Percentiles rank a stretch among this genome's conserved stretches.
These are phyloP conservation scores for Amauroascus verrucosus DNA, from an alignment of 2,329 filamentous ascomycete species.

Conservation along the genomic window DNA sequence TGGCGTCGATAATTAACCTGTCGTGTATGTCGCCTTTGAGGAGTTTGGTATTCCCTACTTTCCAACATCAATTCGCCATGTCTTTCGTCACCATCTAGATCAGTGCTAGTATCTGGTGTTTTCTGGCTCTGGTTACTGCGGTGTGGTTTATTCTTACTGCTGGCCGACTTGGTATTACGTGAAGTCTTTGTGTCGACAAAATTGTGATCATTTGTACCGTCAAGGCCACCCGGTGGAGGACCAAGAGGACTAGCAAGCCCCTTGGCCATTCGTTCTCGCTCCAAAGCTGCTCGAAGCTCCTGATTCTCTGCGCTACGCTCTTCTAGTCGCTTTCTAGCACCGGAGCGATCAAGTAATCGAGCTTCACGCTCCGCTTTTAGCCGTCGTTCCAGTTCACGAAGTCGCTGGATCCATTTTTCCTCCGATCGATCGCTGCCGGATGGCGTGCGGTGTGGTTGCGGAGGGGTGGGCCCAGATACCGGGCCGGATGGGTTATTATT, in stretches of 20 bases:
- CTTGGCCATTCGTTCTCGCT: conserved; percentile 42
- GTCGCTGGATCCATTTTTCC: conserved; percentile 71
- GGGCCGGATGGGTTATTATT: conserved; percentile 22
- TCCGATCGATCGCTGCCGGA: conserved; percentile 39
- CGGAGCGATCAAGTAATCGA: conserved; percentile 69
- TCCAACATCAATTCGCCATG: conserved; percentile 13
- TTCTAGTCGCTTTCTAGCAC: conserved; percentile 68
- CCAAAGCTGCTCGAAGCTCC: conserved; percentile 55
- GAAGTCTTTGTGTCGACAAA: neutral
- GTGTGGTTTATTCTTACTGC: neutral
- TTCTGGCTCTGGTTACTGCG: conserved; percentile 1
- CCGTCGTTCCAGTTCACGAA: conserved; percentile 78
- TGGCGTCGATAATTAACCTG: neutral
- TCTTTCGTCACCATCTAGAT: conserved; percentile 3
- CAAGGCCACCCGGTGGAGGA: neutral
- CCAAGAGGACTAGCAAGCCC: neutral
- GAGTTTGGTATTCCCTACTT: conserved; percentile 5
- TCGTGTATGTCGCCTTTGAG: neutral
- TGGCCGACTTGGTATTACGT: neutral
- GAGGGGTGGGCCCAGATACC: conserved; percentile 19
- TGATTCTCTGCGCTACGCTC: conserved; percentile 66
- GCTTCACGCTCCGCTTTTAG: conserved; percentile 85
- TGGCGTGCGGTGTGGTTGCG: conserved; percentile 7
- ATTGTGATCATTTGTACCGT: conserved; percentile 3
- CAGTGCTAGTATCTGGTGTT: neutral